These are phyloP conservation scores for Eimeria maxima DNA, from an alignment of 169 alveolate genomes.

Conservation along the genomic window DNA sequence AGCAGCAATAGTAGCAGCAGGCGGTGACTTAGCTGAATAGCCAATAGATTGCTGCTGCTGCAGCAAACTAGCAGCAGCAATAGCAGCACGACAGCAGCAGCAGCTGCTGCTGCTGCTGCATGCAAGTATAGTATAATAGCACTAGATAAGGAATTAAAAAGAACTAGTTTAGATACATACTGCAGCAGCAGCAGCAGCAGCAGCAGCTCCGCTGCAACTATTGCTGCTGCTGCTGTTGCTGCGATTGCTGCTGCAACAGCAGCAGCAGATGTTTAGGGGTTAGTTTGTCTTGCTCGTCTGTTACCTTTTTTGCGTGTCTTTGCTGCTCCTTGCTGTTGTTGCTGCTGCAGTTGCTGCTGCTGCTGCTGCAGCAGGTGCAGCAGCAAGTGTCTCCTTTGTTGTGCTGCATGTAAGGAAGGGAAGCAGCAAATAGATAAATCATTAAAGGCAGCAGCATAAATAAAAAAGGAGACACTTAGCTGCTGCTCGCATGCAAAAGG, in stretches of 20 bases:
- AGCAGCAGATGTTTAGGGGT: background rate
- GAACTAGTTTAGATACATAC: background rate
- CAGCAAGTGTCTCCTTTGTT: background rate
- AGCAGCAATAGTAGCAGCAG: background rate
- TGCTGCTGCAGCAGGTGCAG: background rate
- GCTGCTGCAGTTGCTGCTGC: conserved; percentile 25
- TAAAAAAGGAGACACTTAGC: background rate
- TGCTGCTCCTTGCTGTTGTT: background rate
- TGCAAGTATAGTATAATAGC: too few relatives aligned
- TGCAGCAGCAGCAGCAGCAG: background rate
- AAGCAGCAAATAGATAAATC: conserved; percentile 3
- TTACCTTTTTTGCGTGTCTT: background rate
- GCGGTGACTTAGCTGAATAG: background rate
- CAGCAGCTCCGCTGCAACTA: background rate
- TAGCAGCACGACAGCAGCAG: background rate
- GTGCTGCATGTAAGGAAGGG: background rate
- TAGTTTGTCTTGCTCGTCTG: too few relatives aligned
- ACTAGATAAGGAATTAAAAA: too few relatives aligned
- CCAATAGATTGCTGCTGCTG: background rate
- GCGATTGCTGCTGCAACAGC: background rate
- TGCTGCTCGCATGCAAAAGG: background rate
- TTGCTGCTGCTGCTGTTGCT: background rate
- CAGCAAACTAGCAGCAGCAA: background rate
- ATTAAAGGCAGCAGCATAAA: background rate
- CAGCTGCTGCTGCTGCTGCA: conserved; percentile 17